Evolutionary conservation across 2,329 filamentous ascomycete genomes (phyloP).

Genomic region (Paecilomyces sp.): DNA sequence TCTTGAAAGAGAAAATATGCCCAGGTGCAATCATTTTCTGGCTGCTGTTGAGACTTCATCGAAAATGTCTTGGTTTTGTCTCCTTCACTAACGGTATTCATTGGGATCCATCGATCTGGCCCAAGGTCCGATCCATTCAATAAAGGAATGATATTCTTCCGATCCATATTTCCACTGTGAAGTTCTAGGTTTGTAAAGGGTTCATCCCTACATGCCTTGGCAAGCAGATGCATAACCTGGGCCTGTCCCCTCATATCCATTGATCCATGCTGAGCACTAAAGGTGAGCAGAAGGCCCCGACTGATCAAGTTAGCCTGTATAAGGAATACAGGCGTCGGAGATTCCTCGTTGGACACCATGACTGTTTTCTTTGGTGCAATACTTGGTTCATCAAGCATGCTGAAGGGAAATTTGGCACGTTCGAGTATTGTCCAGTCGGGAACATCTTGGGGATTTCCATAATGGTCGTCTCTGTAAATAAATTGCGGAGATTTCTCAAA

Average conservation of each 20-base stretch:
- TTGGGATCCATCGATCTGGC: neutral
- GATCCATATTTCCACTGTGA: slow-evolving; percentile 33
- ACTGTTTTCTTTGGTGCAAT: slow-evolving; percentile 39
- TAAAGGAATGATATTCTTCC: slow-evolving; percentile 32
- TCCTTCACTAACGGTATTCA: slow-evolving; percentile 4
- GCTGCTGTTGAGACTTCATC: slow-evolving; percentile 23
- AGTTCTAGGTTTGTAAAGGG: slow-evolving; percentile 42
- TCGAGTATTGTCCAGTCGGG: slow-evolving; percentile 34
- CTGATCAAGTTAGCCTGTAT: slow-evolving; percentile 43
- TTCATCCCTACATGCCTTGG: slow-evolving; percentile 42
- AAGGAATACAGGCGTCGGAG: slow-evolving; percentile 34
- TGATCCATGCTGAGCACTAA: slow-evolving; percentile 42
- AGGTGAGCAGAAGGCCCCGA: slow-evolving; percentile 45
- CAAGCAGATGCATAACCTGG: slow-evolving; percentile 40
- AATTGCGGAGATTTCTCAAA: slow-evolving; percentile 26
- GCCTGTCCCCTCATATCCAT: slow-evolving; percentile 48
- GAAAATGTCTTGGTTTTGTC: neutral
- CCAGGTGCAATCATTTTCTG: slow-evolving; percentile 32
- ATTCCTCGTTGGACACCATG: slow-evolving; percentile 14
- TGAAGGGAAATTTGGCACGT: slow-evolving; percentile 37
- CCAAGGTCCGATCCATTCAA: slow-evolving; percentile 21
- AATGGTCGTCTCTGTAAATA: slow-evolving; percentile 25
- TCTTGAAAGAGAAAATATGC: slow-evolving; percentile 39
- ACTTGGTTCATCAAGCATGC: slow-evolving; percentile 41
- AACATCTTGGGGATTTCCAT: slow-evolving; percentile 5